These are phyloP conservation scores for Pythium dissimile DNA, from an alignment of 352 stramenopile genomes.

Conservation along the genomic window DNA sequence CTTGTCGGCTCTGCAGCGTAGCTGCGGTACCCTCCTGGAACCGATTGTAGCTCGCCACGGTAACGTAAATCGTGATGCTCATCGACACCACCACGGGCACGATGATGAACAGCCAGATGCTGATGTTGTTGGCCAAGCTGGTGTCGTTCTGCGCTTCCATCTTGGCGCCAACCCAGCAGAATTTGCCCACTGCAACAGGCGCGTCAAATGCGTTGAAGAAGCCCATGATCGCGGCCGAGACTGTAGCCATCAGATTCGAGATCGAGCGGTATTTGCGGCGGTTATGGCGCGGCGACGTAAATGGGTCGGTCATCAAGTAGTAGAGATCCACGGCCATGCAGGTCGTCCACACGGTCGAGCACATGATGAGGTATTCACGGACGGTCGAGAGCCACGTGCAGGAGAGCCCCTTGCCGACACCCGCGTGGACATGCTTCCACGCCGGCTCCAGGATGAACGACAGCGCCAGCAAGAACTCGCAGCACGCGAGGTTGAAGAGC, in stretches of 20 bases:
- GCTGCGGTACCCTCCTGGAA: conserved; percentile 61
- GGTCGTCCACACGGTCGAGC: conserved; percentile 60
- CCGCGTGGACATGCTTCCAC: conserved; percentile 39
- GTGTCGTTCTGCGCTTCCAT: conserved; percentile 33
- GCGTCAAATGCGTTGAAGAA: conserved; percentile 51
- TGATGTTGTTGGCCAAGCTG: conserved; percentile 23
- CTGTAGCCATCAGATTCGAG: conserved; percentile 33
- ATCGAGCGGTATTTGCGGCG: conserved; percentile 63
- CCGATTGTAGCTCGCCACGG: conserved; percentile 51
- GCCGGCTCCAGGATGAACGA: conserved; percentile 68
- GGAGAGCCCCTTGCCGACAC: conserved; percentile 31
- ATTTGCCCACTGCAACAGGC: conserved; percentile 56
- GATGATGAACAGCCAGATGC: conserved; percentile 74
- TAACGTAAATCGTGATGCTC: conserved; percentile 61
- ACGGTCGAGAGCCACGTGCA: conserved; percentile 63
- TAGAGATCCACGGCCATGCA: conserved; percentile 74
- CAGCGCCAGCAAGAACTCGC: conserved; percentile 58
- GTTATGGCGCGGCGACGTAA: conserved; percentile 72
- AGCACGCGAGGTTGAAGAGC: conserved; percentile 58
- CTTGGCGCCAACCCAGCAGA: conserved; percentile 69
- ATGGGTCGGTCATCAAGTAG: conserved; percentile 75
- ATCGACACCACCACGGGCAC: conserved; percentile 48
- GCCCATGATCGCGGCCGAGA: conserved; percentile 44
- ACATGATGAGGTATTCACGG: conserved; percentile 76
- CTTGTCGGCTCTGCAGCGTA: conserved; percentile 50